Evolutionary conservation across 768 basidiomycete species (phyloP).

Genomic region (Dioszegia hungarica): DNA sequence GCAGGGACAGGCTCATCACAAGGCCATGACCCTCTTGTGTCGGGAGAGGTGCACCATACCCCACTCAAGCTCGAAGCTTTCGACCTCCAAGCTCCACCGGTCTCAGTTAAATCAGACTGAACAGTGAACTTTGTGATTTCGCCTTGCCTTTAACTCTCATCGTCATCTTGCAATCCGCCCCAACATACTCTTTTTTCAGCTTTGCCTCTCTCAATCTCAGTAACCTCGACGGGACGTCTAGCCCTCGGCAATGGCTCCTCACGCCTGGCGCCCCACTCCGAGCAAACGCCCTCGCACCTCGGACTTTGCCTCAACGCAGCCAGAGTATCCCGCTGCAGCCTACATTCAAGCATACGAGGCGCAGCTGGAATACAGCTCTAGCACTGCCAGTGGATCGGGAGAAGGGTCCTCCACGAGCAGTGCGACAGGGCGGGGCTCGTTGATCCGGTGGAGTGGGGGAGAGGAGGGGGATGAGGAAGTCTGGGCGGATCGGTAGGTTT

Average conservation of each 20-base stretch:
- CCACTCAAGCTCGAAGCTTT: too few relatives aligned
- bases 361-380: slow-evolving; percentile 57
- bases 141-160: too few relatives aligned
- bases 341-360: slow-evolving; percentile 70
- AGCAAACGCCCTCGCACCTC: neutral
- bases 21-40: too few relatives aligned
- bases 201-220: too few relatives aligned
- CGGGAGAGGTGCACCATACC: too few relatives aligned
- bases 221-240: too few relatives aligned
- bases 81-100: too few relatives aligned
- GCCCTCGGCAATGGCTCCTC: slow-evolving; percentile 1
- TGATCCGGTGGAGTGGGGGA: slow-evolving; percentile 48
- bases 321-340: slow-evolving; percentile 12
- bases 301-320: neutral
- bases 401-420: neutral
- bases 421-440: slow-evolving; percentile 34
- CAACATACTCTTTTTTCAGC: too few relatives aligned
- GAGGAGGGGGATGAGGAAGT: slow-evolving; percentile 48
- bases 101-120: too few relatives aligned
- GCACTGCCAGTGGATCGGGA: neutral
- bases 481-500: slow-evolving; percentile 76
- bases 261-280: slow-evolving; percentile 1
- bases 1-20: too few relatives aligned
- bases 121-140: too few relatives aligned
- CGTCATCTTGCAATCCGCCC: too few relatives aligned